phyloP scores from a whole-genome alignment of 2,329 filamentous ascomycete genomes.

The Sphaceloma murrayae region DNA sequence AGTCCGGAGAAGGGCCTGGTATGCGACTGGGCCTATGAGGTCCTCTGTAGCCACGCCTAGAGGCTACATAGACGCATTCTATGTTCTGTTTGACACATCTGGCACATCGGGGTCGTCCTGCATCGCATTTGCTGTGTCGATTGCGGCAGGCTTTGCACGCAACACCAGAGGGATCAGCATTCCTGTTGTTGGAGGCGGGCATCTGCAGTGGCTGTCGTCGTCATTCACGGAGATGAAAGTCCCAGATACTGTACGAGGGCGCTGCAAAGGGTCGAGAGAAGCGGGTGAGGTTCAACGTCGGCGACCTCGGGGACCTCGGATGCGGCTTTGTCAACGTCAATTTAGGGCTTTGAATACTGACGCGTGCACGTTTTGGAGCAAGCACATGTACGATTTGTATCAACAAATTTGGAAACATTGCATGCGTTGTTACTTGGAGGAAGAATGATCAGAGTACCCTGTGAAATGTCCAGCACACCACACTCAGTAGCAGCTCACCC shows the following conservation, averaged over 20 bases:
- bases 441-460: no score
- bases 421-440: no score
- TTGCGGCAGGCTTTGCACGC: conserved; percentile 37
- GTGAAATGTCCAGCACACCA: no score
- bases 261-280: no score
- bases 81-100: conserved; percentile 52
- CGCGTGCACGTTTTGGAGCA: no score
- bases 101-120: conserved; percentile 53
- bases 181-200: neutral
- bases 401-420: no score
- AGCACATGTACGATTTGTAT: no score
- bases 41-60: conserved; percentile 65
- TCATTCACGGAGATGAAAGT: neutral
- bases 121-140: conserved; percentile 70
- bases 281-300: no score
- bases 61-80: conserved; percentile 63
- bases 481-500: no score
- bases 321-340: no score
- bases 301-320: neutral
- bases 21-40: conserved; percentile 32
- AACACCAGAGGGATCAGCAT: conserved; percentile 17
- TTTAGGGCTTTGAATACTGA: no score
- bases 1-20: conserved; percentile 42
- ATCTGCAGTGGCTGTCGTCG: neutral
- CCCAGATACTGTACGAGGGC: no score